These are phyloP conservation scores for Circinella minor DNA, from an alignment of 371 early-diverging fungal genomes.

Conservation along the genomic window DNA sequence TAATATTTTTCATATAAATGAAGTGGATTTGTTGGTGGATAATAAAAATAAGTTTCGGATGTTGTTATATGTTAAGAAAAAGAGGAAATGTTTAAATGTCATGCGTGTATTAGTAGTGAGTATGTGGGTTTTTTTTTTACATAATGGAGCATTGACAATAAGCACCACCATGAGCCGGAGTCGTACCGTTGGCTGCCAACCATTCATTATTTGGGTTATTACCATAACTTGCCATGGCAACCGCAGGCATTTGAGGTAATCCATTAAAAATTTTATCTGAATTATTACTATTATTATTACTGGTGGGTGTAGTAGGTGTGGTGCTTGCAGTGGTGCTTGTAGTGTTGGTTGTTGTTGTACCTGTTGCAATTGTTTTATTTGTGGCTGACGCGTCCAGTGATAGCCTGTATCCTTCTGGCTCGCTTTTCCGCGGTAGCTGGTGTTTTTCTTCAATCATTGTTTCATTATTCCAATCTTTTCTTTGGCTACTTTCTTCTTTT, in stretches of 20 bases:
- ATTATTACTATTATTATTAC: constrained; percentile 1
- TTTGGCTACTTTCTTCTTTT: constrained; percentile 12
- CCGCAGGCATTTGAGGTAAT: constrained; percentile 37
- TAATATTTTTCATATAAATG: background rate
- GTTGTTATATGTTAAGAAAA: too few relatives aligned
- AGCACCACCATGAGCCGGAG: constrained; percentile 25
- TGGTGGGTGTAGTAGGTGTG: background rate
- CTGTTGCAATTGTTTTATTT: background rate
- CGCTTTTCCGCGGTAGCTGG: constrained; percentile 6
- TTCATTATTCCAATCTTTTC: background rate
- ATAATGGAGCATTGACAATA: constrained; percentile 42
- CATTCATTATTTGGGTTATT: constrained; percentile 12
- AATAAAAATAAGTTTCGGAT: too few relatives aligned
- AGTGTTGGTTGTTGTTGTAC: background rate
- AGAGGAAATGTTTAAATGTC: background rate
- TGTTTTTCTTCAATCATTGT: background rate
- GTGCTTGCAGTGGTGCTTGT: background rate
- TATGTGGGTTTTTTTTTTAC: background rate
- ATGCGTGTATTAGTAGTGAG: background rate
- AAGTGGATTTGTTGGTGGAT: too few relatives aligned
- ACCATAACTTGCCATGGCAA: constrained; percentile 38
- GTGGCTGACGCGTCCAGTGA: constrained; percentile 16
- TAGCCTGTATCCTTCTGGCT: constrained; percentile 13
- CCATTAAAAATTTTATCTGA: constrained; percentile 16
- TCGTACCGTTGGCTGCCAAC: constrained; percentile 17